Evolutionary conservation across 345 rosid species (phyloP).

Genomic region (Limnanthes douglasii): DNA sequence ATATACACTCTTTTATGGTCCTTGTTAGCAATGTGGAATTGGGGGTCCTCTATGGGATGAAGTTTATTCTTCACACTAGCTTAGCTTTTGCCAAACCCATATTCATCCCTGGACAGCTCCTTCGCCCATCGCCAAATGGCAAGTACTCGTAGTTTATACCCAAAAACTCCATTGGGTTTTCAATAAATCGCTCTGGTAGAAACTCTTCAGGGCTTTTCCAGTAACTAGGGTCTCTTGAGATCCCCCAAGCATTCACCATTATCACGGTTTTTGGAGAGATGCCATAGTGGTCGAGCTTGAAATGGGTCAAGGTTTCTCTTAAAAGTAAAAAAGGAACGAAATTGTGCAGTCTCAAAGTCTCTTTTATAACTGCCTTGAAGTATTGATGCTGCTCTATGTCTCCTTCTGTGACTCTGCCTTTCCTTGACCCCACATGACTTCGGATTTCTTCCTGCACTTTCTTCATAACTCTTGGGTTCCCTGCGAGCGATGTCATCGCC

Average conservation of each 20-base stretch:
- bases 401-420: conserved; percentile 24
- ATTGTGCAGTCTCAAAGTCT: conserved; percentile 52
- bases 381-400: conserved; percentile 43
- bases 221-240: conserved; percentile 25
- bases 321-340: conserved; percentile 20
- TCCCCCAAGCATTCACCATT: conserved; percentile 29
- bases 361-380: conserved; percentile 39
- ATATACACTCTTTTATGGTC: too few species aligned
- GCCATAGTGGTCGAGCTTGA: conserved; percentile 21
- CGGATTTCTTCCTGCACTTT: conserved; percentile 35
- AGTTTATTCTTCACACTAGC: too few species aligned
- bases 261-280: conserved; percentile 31
- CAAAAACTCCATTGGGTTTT: conserved; percentile 19
- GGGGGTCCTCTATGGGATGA: too few species aligned
- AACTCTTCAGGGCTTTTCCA: conserved; percentile 36
- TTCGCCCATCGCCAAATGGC: conserved; percentile 43
- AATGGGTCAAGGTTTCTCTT: conserved; percentile 26
- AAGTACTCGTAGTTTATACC: conserved; percentile 25
- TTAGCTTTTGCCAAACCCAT: conserved; percentile 11
- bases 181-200: conserved; percentile 29
- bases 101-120: conserved; percentile 28
- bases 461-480: conserved; percentile 39
- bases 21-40: too few species aligned
- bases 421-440: conserved; percentile 18
- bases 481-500: conserved; percentile 47